Conservation (phyloP, 106 monocot genomes). For the Iris macrosiphon region DNA sequence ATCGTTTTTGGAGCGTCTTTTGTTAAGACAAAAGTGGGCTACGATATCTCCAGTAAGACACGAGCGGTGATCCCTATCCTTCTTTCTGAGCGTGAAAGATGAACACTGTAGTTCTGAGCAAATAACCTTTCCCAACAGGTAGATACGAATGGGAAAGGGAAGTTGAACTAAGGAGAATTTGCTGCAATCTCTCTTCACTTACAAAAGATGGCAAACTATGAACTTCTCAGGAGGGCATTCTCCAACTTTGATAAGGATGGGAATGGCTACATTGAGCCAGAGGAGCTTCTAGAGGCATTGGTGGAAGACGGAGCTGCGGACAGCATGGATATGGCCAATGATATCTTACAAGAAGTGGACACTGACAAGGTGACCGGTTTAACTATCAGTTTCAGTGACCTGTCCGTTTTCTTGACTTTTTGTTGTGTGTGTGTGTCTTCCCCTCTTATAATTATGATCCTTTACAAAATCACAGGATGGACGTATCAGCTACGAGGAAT, state of each 20-base stretch:
- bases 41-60: no score
- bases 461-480: conserved; percentile 19
- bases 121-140: conserved; percentile 35
- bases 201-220: conserved; percentile 93
- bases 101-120: not conserved
- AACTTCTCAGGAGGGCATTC: conserved; percentile 73
- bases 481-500: conserved; percentile 21
- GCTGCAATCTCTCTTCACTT: conserved; percentile 83
- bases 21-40: no score
- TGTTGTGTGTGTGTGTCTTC: no score
- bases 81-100: no score
- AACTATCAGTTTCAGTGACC: no score
- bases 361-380: conserved; percentile 81
- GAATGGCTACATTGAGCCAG: conserved; percentile 80
- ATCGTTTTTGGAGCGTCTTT: no score
- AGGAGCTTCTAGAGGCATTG: conserved; percentile 78
- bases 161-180: conserved; percentile 87
- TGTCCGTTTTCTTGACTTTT: no score
- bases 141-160: conserved; percentile 74
- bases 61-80: no score
- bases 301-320: conserved; percentile 66
- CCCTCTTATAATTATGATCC: no score
- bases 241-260: conserved; percentile 86
- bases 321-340: conserved; percentile 63
- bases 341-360: conserved; percentile 94